A percentile compares a stretch with the other conserved stretches of the same genome.
Conservation (phyloP, 768 basidiomycete species). For the Tephrocybe sp. region DNA sequence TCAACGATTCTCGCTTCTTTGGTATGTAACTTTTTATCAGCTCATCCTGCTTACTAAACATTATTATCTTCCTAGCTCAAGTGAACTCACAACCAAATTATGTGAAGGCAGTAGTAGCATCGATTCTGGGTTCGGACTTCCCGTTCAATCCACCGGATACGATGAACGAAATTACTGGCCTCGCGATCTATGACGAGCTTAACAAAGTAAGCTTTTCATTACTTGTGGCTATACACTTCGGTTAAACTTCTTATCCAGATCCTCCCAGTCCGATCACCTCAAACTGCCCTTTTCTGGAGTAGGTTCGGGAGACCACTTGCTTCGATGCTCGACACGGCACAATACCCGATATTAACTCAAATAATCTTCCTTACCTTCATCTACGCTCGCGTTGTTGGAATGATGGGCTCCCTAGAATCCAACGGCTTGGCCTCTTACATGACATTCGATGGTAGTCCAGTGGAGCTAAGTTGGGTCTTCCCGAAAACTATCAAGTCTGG, state of each 20-base stretch:
- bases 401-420: constrained; percentile 21
- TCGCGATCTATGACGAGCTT: constrained; percentile 16
- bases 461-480: constrained; percentile 30
- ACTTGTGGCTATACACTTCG: neutral
- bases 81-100: constrained; percentile 1
- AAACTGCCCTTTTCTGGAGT: constrained; percentile 22
- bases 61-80: constrained; percentile 11
- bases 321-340: too few species aligned
- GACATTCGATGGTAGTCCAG: too few species aligned
- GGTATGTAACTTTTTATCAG: neutral
- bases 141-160: constrained; percentile 6
- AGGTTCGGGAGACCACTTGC: too few species aligned
- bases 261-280: constrained; percentile 15
- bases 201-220: constrained; percentile 13
- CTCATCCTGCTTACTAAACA: neutral
- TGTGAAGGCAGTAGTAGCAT: constrained; percentile 11
- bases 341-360: constrained; percentile 24
- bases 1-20: constrained; percentile 17
- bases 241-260: constrained; percentile 1
- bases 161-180: constrained; percentile 6
- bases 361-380: constrained; percentile 25
- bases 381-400: too few species aligned
- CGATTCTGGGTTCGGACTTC: constrained; percentile 14
- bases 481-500: constrained; percentile 18
- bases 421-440: constrained; percentile 20